Percentiles rank a stretch among this genome's conserved stretches.
Evolutionary conservation across 306 rosid species (phyloP).

Genomic region (Casuarina cunninghamiana): DNA sequence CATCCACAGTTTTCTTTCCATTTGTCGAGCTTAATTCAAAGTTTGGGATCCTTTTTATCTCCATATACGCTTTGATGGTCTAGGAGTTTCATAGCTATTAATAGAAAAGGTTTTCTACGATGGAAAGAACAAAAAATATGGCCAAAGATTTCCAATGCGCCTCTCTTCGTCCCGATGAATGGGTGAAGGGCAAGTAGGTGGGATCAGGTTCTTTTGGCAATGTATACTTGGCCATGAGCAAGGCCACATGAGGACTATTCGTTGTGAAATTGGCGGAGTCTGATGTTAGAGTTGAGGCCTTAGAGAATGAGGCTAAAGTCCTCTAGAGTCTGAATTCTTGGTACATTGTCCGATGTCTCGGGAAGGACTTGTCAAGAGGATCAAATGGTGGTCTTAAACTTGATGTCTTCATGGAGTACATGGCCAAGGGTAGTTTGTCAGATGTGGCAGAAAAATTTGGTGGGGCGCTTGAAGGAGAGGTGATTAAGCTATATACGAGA

Average conservation of each 20-base stretch:
- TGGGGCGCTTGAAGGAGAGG: conserved; percentile 52
- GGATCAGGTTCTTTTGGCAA: conserved; percentile 62
- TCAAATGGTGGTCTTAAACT: conserved; percentile 10
- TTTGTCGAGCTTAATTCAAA: background rate
- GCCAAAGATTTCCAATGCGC: conserved; percentile 14
- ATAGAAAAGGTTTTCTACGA: background rate
- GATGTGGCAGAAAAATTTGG: conserved; percentile 56
- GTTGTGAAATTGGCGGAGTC: conserved; percentile 53
- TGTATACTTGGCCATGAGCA: conserved; percentile 64
- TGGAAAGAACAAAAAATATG: conserved; percentile 16
- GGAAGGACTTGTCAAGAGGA: conserved; percentile 26
- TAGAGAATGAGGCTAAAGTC: conserved; percentile 47
- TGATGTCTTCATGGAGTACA: conserved; percentile 62
- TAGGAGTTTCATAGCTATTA: background rate
- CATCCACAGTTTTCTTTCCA: background rate
- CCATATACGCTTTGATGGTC: background rate
- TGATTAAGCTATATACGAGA: conserved; percentile 53
- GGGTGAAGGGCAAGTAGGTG: conserved; percentile 62
- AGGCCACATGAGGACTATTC: conserved; percentile 50
- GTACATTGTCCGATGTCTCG: conserved; percentile 46
- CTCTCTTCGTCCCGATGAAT: conserved; percentile 30
- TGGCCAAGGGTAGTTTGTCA: conserved; percentile 64
- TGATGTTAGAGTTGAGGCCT: conserved; percentile 29
- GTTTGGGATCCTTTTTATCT: background rate
- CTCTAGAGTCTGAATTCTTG: conserved; percentile 39